Percentiles rank a stretch among this genome's conserved stretches.
Evolutionary conservation across 768 basidiomycete species (phyloP).

Genomic region (Russula vinacea): DNA sequence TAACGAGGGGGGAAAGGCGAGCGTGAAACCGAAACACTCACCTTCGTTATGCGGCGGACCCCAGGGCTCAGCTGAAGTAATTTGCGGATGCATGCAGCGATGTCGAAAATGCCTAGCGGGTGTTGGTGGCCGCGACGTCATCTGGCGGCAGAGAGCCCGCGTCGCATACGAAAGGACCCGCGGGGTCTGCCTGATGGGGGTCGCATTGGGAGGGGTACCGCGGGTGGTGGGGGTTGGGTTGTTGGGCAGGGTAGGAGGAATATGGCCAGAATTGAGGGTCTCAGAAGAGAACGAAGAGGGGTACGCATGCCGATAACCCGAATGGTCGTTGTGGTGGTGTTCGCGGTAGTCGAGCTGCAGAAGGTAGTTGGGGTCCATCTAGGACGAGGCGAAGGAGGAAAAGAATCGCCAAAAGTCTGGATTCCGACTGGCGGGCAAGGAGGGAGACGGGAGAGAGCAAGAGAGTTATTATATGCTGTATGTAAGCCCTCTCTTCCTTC

Average conservation of each 20-base stretch:
- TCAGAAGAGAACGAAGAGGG: slow-evolving; percentile 13
- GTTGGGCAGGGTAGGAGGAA: slow-evolving; percentile 15
- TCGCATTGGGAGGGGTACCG: slow-evolving; percentile 24
- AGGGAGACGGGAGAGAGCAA: background rate
- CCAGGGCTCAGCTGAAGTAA: slow-evolving; percentile 16
- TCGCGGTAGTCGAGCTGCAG: slow-evolving; percentile 17
- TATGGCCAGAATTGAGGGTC: slow-evolving; percentile 24
- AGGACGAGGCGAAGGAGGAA: background rate
- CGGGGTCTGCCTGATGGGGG: background rate
- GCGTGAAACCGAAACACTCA: background rate
- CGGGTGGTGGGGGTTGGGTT: background rate
- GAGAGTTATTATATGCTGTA: background rate
- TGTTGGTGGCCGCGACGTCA: slow-evolving; percentile 4
- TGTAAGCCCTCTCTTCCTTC: background rate
- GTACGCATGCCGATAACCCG: slow-evolving; percentile 12
- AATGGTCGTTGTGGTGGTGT: slow-evolving; percentile 12
- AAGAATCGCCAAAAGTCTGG: background rate
- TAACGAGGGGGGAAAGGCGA: background rate
- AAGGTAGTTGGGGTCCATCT: slow-evolving; percentile 23
- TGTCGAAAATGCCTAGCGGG: slow-evolving; percentile 22
- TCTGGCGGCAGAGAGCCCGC: background rate
- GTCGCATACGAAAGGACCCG: slow-evolving; percentile 10
- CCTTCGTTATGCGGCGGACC: slow-evolving; percentile 15
- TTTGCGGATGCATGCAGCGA: slow-evolving; percentile 10
- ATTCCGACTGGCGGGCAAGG: background rate